A percentile compares a stretch with the other conserved stretches of the same genome.
These are phyloP conservation scores for Physocladia obscura DNA, from an alignment of 192 early-diverging fungal species.

Conservation along the genomic window DNA sequence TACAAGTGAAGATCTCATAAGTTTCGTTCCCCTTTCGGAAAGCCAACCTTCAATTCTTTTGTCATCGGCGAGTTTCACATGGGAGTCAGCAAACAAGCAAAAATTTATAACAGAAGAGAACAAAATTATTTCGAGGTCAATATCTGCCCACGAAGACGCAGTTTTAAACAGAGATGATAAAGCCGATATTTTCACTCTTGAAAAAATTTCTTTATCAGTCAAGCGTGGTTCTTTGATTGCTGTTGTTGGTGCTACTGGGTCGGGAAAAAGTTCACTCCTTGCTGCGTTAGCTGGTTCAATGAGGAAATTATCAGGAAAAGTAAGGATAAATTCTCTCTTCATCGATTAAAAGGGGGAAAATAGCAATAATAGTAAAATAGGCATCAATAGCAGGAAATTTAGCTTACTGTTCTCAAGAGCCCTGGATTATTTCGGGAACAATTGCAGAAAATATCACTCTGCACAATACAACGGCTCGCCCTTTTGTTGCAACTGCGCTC, in stretches of 20 bases:
- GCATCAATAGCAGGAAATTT: too few species aligned
- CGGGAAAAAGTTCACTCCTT: too few species aligned
- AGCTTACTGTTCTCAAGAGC: too few species aligned
- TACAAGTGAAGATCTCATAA: too few species aligned
- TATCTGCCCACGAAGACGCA: background rate
- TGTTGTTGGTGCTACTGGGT: too few species aligned
- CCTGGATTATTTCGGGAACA: conserved; percentile 41
- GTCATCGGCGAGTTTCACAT: conserved; percentile 24
- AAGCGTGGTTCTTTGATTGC: conserved; percentile 73
- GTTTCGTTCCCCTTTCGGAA: too few species aligned
- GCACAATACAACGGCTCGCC: background rate
- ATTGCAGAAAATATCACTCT: conserved; percentile 69
- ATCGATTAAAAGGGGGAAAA: too few species aligned
- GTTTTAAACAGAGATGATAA: background rate
- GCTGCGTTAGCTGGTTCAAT: too few species aligned
- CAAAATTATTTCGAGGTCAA: background rate
- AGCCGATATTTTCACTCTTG: conserved; percentile 38
- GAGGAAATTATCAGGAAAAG: too few species aligned
- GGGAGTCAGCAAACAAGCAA: conserved; percentile 4
- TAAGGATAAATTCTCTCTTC: background rate
- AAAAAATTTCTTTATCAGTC: conserved; percentile 66
- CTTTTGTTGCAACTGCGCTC: background rate
- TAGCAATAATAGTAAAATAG: too few species aligned
- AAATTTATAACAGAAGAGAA: background rate
- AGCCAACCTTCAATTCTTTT: background rate